Evolutionary conservation across 1,284 basidiomycete species (phyloP).

Genomic region (Tilletia indica): DNA sequence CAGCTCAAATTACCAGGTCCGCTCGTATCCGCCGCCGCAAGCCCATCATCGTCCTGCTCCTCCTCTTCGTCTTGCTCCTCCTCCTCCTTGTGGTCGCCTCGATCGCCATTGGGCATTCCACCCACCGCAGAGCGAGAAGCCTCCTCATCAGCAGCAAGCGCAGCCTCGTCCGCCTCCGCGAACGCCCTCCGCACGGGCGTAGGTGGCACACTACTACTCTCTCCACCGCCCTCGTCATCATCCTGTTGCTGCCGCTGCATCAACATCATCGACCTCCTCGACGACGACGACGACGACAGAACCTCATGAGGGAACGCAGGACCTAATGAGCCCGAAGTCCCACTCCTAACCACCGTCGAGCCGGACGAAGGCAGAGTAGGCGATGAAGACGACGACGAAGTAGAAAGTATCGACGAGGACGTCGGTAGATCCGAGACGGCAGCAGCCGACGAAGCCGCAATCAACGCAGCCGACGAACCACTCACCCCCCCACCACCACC

Average conservation of each 20-base stretch:
- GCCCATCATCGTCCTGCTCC: neutral
- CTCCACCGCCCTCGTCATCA: neutral
- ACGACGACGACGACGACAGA: neutral
- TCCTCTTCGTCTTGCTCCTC: neutral
- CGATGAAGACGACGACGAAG: neutral
- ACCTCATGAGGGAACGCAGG: slow-evolving; percentile 1
- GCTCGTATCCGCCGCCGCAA: neutral
- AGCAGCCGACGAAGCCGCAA: neutral
- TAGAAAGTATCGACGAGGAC: neutral
- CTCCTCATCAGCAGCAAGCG: neutral
- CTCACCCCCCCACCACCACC: neutral
- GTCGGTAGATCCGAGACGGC: neutral
- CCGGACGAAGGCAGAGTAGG: neutral
- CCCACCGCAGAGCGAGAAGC: neutral
- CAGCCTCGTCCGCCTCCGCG: neutral
- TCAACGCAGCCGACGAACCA: neutral
- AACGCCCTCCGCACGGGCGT: neutral
- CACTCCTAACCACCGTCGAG: too few species aligned
- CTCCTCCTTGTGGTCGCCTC: neutral
- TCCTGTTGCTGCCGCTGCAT: neutral
- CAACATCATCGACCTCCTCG: neutral
- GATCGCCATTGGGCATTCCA: neutral
- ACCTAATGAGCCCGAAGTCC: neutral
- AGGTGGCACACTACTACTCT: neutral
- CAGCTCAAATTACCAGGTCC: slow-evolving; percentile 6